phyloP scores from a whole-genome alignment of 768 basidiomycete genomes.

The Myochromella boudieri region DNA sequence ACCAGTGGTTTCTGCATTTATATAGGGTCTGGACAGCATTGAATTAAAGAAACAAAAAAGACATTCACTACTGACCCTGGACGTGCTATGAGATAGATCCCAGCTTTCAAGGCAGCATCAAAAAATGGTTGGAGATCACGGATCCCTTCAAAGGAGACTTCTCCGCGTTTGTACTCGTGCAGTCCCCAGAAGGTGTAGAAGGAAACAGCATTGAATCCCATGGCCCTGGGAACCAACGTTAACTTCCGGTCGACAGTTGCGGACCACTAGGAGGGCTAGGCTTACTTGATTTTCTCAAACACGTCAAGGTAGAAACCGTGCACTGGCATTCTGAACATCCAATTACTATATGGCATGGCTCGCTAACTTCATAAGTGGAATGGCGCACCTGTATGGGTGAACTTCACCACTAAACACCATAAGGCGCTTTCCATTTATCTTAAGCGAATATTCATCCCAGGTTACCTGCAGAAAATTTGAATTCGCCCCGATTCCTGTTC shows the following conservation, averaged over 20 bases:
- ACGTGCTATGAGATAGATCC: conserved; percentile 56
- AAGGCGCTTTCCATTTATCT: conserved; percentile 40
- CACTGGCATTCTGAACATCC: conserved; percentile 33
- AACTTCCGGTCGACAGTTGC: not conserved
- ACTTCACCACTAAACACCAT: conserved; percentile 44
- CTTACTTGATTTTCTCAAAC: conserved; percentile 44
- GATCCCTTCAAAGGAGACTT: conserved; percentile 54
- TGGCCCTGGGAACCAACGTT: conserved; percentile 26
- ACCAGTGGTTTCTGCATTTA: conserved; percentile 50
- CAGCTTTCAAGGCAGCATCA: conserved; percentile 52
- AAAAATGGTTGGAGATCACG: conserved; percentile 55
- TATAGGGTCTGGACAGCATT: conserved; percentile 32
- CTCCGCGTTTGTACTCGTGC: conserved; percentile 44
- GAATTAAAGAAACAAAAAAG: not conserved
- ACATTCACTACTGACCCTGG: conserved; percentile 34
- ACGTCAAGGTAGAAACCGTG: conserved; percentile 43
- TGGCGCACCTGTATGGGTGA: conserved; percentile 40
- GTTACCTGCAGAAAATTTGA: conserved; percentile 30
- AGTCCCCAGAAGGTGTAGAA: conserved; percentile 47
- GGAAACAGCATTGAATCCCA: conserved; percentile 44
- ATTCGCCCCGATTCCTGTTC: not conserved
- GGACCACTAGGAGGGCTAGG: not conserved
- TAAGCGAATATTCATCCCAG: conserved; percentile 43
- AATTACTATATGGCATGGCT: not conserved
- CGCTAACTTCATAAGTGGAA: conserved; percentile 1